These are phyloP conservation scores for Ceratobasidium sp. DNA, from an alignment of 1,284 basidiomycete genomes.

Conservation along the genomic window DNA sequence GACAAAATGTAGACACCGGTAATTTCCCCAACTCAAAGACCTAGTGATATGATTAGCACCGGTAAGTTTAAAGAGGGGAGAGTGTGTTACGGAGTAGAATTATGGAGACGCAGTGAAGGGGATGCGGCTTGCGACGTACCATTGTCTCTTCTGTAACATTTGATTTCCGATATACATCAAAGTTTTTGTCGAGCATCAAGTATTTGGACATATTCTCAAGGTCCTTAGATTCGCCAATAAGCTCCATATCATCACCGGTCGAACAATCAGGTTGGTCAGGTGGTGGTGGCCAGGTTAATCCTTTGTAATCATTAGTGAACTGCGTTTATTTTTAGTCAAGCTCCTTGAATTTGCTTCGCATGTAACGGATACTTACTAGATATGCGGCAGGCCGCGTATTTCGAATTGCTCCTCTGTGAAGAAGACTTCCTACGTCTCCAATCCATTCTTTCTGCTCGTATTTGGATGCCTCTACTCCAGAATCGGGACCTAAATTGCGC, in stretches of 20 bases:
- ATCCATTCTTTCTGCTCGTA: neutral
- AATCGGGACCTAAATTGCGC: neutral
- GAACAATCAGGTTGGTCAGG: neutral
- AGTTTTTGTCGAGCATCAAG: neutral
- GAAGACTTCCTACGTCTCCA: neutral
- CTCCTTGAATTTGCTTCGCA: neutral
- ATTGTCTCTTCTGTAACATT: neutral
- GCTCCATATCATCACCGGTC: neutral
- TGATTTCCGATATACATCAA: slow-evolving; percentile 2
- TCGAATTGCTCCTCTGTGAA: neutral
- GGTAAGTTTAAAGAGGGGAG: neutral
- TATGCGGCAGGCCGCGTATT: neutral
- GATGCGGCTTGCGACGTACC: neutral
- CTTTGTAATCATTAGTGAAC: neutral
- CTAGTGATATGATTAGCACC: neutral
- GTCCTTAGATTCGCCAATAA: neutral
- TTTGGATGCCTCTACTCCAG: neutral
- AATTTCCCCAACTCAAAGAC: neutral
- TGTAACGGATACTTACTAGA: neutral
- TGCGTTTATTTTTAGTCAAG: neutral
- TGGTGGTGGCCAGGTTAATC: neutral
- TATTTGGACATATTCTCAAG: neutral
- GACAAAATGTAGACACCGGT: neutral
- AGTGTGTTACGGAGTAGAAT: too few relatives aligned
- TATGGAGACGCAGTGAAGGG: too few relatives aligned